Conservation (phyloP, 1,139 yeast species). For the Pichia sp. region DNA sequence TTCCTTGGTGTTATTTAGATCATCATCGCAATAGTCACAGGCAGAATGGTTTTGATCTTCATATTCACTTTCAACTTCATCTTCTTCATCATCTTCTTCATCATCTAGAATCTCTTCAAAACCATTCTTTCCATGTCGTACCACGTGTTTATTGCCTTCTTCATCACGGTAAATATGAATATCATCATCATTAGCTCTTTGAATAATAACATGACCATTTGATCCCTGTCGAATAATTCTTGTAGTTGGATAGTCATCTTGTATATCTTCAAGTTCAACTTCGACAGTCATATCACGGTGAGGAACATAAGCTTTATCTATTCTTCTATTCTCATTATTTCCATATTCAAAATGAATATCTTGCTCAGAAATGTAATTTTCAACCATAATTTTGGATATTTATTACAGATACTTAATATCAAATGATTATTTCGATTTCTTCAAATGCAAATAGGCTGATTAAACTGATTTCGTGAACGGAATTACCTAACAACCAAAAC, state of each 20-base stretch:
- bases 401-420: too few relatives aligned
- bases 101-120: slow-evolving; percentile 11
- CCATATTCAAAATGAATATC: slow-evolving; percentile 56
- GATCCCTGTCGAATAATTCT: slow-evolving; percentile 67
- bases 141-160: slow-evolving; percentile 3
- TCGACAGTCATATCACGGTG: slow-evolving; percentile 20
- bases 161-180: slow-evolving; percentile 12
- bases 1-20: not conserved
- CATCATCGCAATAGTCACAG: slow-evolving; percentile 13
- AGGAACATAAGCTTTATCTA: slow-evolving; percentile 16
- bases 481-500: too few relatives aligned
- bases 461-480: too few relatives aligned
- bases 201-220: slow-evolving; percentile 69
- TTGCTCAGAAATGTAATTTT: slow-evolving; percentile 46
- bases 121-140: not conserved
- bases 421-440: too few relatives aligned
- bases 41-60: slow-evolving; percentile 18
- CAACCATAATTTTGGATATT: slow-evolving; percentile 12
- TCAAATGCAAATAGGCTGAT: too few relatives aligned
- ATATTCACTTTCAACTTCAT: slow-evolving; percentile 17
- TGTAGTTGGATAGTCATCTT: slow-evolving; percentile 64
- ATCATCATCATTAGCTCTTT: slow-evolving; percentile 34
- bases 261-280: slow-evolving; percentile 49
- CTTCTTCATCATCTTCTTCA: slow-evolving; percentile 16
- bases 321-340: slow-evolving; percentile 15